Base-by-base conservation (phyloP, 2,329 filamentous ascomycete genomes). In the Ceratocystis variospora region DNA sequence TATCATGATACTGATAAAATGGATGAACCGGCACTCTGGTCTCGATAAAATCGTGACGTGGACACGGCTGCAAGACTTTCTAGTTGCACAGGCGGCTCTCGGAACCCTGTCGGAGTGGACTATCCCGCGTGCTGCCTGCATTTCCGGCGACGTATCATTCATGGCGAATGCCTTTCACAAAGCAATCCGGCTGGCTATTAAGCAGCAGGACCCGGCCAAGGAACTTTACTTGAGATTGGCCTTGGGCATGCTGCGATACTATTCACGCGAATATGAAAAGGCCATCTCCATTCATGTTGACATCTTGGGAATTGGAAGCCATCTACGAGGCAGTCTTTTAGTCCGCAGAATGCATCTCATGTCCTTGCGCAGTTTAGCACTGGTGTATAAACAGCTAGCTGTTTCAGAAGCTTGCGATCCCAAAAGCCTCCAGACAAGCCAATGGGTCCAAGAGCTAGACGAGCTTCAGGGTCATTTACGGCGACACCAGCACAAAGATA, bases 81-180 rank as follows among this genome's bases (percentile, higher is more conserved):
- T 78, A 5, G 69, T 78, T 0, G 72, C 73, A 17, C 73, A 76
- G 25, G 71, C 69, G 12, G 70, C 59, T 25, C 71, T 72, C 62
- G 75, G 72, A 65, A 74, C 71, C 25, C 72, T 76, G 1, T 70
- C 75, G 33, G 76, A 78, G 64, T 77, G 75, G 75, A 73, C 78
- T 5, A 68, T 70, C 19, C 76, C 76, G 12, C 75, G 74, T n/a
- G 76, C 77, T 0, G 76, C 75, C 0, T 73, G 74, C 62, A 76
- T 75, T 46, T 72, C 72, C 0, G 71, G 71, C 2, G 71, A 74
- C 66, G 72, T 72, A 0, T 71, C 71, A 0, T 72, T 74, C 7
- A 68, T 76, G 12, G 67, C 74, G 0, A 70, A 73, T 0, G 70
- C 71, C 0, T 71, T 77, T 2, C 70, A 73, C 22, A 66, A 70